These are phyloP conservation scores for Venturia oleaginea DNA, from an alignment of 2,329 filamentous ascomycete genomes.

Conservation along the genomic window DNA sequence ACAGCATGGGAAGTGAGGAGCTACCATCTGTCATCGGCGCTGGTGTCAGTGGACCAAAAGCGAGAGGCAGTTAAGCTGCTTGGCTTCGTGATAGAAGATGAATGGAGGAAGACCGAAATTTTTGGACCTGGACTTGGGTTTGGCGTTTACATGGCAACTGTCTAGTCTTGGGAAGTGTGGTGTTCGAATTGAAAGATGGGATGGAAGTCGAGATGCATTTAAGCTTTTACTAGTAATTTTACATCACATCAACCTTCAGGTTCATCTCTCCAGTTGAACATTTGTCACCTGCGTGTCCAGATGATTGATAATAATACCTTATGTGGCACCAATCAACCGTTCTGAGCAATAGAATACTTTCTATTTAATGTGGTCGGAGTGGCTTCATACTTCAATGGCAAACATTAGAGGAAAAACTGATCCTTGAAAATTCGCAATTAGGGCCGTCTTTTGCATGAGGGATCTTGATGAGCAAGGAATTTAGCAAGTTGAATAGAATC, in stretches of 20 bases:
- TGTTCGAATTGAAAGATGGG: background rate
- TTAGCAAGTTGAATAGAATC: background rate
- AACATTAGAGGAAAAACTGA: too few species aligned
- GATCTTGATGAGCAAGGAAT: background rate
- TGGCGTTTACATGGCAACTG: background rate
- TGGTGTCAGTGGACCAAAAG: constrained; percentile 61
- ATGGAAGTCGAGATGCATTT: background rate
- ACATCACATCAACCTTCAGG: background rate
- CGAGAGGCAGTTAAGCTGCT: background rate
- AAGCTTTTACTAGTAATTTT: background rate
- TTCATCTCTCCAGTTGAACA: too few species aligned
- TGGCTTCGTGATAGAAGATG: background rate
- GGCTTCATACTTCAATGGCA: too few species aligned
- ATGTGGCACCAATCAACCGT: too few species aligned
- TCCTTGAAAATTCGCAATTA: too few species aligned
- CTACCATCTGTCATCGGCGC: constrained; percentile 93
- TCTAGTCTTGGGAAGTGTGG: background rate
- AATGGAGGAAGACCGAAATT: background rate
- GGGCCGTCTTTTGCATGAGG: too few species aligned
- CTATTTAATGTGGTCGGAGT: too few species aligned
- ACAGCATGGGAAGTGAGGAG: constrained; percentile 75
- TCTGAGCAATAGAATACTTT: too few species aligned
- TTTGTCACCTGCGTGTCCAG: too few species aligned
- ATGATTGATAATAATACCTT: too few species aligned
- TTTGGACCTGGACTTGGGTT: background rate